phyloP scores from a whole-genome alignment of 805 yeast genomes.

The Wickerhamiella brachini region DNA sequence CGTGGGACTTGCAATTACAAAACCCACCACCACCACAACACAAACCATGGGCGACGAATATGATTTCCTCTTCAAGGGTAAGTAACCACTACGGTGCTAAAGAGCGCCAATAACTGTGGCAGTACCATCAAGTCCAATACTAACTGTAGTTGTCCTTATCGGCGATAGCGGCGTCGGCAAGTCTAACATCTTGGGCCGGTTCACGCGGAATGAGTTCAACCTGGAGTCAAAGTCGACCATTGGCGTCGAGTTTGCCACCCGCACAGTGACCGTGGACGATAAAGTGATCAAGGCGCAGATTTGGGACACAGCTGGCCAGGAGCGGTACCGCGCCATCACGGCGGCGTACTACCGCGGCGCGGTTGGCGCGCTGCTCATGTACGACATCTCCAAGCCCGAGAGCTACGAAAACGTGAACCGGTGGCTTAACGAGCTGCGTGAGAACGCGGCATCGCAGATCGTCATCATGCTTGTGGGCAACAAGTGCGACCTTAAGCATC shows the following conservation, averaged over 20 bases:
- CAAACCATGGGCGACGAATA: slow-evolving; percentile 49
- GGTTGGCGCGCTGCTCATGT: slow-evolving; percentile 90
- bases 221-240: slow-evolving; percentile 88
- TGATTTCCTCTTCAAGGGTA: slow-evolving; percentile 74
- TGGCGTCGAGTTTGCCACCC: slow-evolving; percentile 96
- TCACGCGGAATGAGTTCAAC: slow-evolving; percentile 91
- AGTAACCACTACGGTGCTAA: slow-evolving; percentile 5
- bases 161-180: slow-evolving; percentile 98
- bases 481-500: slow-evolving; percentile 86
- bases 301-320: slow-evolving; percentile 99
- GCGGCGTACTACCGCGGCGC: slow-evolving; percentile 97
- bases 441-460: slow-evolving; percentile 92
- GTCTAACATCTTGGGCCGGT: slow-evolving; percentile 82
- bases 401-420: slow-evolving; percentile 76
- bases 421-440: slow-evolving; percentile 90
- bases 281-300: slow-evolving; percentile 93
- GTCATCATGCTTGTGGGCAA: slow-evolving; percentile 95
- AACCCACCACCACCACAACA: neutral
- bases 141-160: slow-evolving; percentile 60
- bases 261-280: slow-evolving; percentile 88
- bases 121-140: neutral
- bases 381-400: slow-evolving; percentile 91
- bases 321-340: slow-evolving; percentile 94
- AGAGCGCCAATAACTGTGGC: neutral
- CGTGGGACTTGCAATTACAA: neutral